Base-by-base conservation (phyloP, 1,139 yeast species). In the Geotrichum citri-aurantii region DNA sequence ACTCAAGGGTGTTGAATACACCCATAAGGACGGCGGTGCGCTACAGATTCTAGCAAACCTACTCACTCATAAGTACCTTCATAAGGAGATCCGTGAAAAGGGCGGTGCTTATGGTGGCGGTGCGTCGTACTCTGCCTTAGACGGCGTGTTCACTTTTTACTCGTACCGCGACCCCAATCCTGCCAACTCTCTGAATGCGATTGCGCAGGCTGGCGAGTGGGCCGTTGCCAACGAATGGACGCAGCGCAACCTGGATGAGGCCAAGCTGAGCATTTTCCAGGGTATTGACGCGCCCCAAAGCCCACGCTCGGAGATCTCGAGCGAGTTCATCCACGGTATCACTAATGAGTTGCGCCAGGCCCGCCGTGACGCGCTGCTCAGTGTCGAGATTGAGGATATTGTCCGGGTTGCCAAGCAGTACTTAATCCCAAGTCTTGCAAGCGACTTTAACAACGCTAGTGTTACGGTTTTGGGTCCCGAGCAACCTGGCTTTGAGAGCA, bases 61-160 rank as follows among this genome's bases (percentile, higher is more conserved):
- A 59, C 74, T 92, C 65, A 85, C 96, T 0, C 92, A 86, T 73
- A 88, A 88, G 69, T 83, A 88, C 65, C 77, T 95, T 54, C 99
- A 93, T 71, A 83, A 90, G 12, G 96, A 91, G 63, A 85, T 93
- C 50, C 82, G 99, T 65, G 99, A 93, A 71, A 84, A 93, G 67
- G 97, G 97, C 62, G 99, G 99, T 58, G 99, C 99, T 0, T 93
- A 93, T 69, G 99, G 99, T 8, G 98, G 97, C 12, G 99, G 99
- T 1, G 87, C 96, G 17, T 77, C 81, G 19, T 92, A 85, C 70
- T 89, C 86, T 68, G 92, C 95, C 0, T 71, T 90, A 31, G 91
- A 88, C 58, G 98, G 98, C 0, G 70, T 85, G 1, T 81, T 92
- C 66, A 82, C 88, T 56, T 91, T 81, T 74, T 95, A 87, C 73